These are phyloP conservation scores for Phytophthora citrophthora DNA, from an alignment of 352 stramenopile genomes.

Conservation along the genomic window DNA sequence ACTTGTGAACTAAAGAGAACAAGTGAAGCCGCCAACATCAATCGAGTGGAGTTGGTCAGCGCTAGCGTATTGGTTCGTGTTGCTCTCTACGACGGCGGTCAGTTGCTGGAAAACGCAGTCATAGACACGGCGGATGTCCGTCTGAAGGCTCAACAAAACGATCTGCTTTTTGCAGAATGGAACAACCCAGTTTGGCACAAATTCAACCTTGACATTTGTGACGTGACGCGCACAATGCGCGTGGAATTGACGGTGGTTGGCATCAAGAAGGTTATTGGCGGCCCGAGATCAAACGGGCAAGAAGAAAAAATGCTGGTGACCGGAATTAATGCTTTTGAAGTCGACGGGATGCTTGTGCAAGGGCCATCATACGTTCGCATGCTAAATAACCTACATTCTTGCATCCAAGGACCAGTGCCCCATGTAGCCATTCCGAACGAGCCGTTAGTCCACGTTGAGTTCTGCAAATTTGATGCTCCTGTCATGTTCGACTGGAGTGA, in stretches of 20 bases:
- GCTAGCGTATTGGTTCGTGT: conserved; percentile 74
- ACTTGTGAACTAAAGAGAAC: conserved; percentile 66
- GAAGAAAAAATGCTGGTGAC: conserved; percentile 79
- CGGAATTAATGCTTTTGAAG: conserved; percentile 81
- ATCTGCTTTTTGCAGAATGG: conserved; percentile 75
- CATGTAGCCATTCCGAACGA: conserved; percentile 69
- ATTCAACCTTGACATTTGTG: conserved; percentile 76
- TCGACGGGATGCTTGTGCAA: conserved; percentile 66
- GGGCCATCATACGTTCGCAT: conserved; percentile 69
- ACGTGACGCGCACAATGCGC: conserved; percentile 74
- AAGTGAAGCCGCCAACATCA: conserved; percentile 61
- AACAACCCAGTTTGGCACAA: conserved; percentile 72
- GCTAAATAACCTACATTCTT: conserved; percentile 78
- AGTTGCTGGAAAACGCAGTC: conserved; percentile 61
- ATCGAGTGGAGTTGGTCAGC: conserved; percentile 50
- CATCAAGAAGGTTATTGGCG: conserved; percentile 63
- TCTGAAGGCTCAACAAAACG: conserved; percentile 66
- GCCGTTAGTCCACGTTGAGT: conserved; percentile 69
- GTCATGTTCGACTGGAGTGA: conserved; percentile 80
- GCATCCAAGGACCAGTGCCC: conserved; percentile 64
- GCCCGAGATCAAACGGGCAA: conserved; percentile 20
- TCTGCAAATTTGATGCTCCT: conserved; percentile 51
- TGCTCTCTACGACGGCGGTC: conserved; percentile 71
- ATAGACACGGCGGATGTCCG: conserved; percentile 71
- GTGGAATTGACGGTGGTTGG: conserved; percentile 74